Base-by-base conservation (phyloP, 495 filamentous ascomycete species). In the Amorphotheca resinae region DNA sequence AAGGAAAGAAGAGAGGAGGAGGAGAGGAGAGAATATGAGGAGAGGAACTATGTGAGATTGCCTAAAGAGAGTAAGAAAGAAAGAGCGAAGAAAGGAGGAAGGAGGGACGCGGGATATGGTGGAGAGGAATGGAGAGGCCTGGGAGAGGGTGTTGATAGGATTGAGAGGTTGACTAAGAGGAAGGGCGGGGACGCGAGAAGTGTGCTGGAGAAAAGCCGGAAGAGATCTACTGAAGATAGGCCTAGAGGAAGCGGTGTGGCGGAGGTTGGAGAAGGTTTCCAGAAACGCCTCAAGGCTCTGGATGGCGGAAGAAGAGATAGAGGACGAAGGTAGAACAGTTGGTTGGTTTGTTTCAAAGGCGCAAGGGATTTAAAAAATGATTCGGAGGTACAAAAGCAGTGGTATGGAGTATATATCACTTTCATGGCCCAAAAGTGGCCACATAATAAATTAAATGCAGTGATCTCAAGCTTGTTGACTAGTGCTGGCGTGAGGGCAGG, bases 91-190 rank as follows among this genome's bases (percentile, higher is more conserved):
- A 65, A 64, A 28, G 60, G 60, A 16, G 42, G 47, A 28, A 12
- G 62, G 60, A 46, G 68, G 66, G 72, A 70, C 51, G 67, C 65
- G 21, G 65, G 67, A 41, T 91, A 79, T 62, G 87, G 84, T 37
- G 87, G 87, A 15, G 87, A 93, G 56, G 86, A 93, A 49, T 88
- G 84, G 80, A 70, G 73, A 33, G 76, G 77, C 3, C 72, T 93
- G 11, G 82, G 77, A 22, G 77, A 82, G 50, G 87, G 85, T 28
- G 70, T 84, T 20, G 83, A 91, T 59, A 66, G 83, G 34, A 84
- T 88, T 55, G 74, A 80, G 44, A 65, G 73, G 43, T 61, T 89
- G 54, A 93, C 83, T 2, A 68, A 67, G 48, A 75, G 71, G 49
- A 75, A 67, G 45, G 59, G 55, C 31, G 66, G 64, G 22, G 74